These are phyloP conservation scores for Quercus aquifolioides DNA, from an alignment of 306 rosid genomes.

Conservation along the genomic window DNA sequence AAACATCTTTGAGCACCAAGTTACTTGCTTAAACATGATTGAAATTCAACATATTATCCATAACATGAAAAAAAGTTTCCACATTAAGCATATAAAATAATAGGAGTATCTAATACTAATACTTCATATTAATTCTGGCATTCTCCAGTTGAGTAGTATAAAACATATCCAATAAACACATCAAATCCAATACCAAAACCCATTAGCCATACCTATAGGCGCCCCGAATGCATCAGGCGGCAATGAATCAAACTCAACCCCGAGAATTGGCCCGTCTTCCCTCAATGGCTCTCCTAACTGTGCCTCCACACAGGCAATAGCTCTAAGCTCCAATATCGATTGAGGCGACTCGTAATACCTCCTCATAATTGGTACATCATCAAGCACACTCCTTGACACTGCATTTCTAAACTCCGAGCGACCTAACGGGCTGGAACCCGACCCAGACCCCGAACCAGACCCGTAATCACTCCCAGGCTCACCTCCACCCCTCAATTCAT, in stretches of 20 bases:
- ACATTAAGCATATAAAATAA: not conserved
- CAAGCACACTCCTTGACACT: slow-evolving; percentile 41
- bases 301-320: slow-evolving; percentile 91
- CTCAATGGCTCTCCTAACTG: slow-evolving; percentile 91
- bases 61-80: not conserved
- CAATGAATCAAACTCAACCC: slow-evolving; percentile 86
- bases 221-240: slow-evolving; percentile 99
- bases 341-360: slow-evolving; percentile 69
- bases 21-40: not conserved
- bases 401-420: slow-evolving; percentile 60
- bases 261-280: slow-evolving; percentile 90
- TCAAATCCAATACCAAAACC: not conserved
- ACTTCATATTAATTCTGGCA: not conserved
- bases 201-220: slow-evolving; percentile 60
- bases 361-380: slow-evolving; percentile 41
- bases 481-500: slow-evolving; percentile 48
- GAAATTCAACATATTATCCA: not conserved
- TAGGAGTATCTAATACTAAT: not conserved
- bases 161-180: not conserved
- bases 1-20: not conserved
- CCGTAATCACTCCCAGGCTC: slow-evolving; percentile 78
- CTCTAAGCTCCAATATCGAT: slow-evolving; percentile 71
- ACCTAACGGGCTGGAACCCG: slow-evolving; percentile 74
- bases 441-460: slow-evolving; percentile 96
- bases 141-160: not conserved